These are phyloP conservation scores for Spizellomyces sp. DNA, from an alignment of 192 early-diverging fungal species.

Conservation along the genomic window DNA sequence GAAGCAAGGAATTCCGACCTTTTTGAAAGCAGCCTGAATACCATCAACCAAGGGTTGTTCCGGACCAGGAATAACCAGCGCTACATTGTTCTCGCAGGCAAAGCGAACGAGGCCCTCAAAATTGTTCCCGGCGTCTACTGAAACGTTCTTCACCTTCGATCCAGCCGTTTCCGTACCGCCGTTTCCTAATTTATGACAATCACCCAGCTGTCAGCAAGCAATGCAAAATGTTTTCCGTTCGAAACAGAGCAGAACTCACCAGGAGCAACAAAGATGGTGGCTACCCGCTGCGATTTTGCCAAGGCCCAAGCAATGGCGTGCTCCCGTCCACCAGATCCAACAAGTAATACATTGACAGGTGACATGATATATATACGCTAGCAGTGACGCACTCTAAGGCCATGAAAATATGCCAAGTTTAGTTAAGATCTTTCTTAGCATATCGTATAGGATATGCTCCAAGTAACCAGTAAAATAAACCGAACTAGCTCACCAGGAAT, in stretches of 20 bases:
- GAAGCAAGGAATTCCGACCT: slow-evolving; percentile 88
- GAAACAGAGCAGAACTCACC: slow-evolving; percentile 51
- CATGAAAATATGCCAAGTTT: too few relatives aligned
- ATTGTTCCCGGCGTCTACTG: slow-evolving; percentile 61
- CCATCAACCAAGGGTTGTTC: slow-evolving; percentile 98
- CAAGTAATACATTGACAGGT: slow-evolving; percentile 68
- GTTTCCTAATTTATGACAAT: slow-evolving; percentile 66
- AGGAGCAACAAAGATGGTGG: slow-evolving; percentile 88
- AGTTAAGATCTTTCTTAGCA: too few relatives aligned
- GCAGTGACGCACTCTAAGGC: too few relatives aligned
- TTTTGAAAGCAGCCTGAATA: slow-evolving; percentile 79
- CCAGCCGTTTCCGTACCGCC: slow-evolving; percentile 81
- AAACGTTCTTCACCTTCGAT: slow-evolving; percentile 80
- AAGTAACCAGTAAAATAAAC: too few relatives aligned
- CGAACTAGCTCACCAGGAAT: too few relatives aligned
- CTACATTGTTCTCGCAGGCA: slow-evolving; percentile 75
- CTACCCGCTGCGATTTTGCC: slow-evolving; percentile 73
- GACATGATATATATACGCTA: neutral
- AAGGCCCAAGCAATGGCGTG: slow-evolving; percentile 94
- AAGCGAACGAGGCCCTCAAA: slow-evolving; percentile 79
- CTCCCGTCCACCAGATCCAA: slow-evolving; percentile 96
- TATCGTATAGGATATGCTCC: too few relatives aligned
- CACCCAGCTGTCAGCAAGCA: neutral
- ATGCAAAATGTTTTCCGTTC: neutral
- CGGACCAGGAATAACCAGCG: slow-evolving; percentile 90